A percentile compares a stretch with the other conserved stretches of the same genome.
These are phyloP conservation scores for Linnemannia exigua DNA, from an alignment of 192 early-diverging fungal genomes.

Conservation along the genomic window DNA sequence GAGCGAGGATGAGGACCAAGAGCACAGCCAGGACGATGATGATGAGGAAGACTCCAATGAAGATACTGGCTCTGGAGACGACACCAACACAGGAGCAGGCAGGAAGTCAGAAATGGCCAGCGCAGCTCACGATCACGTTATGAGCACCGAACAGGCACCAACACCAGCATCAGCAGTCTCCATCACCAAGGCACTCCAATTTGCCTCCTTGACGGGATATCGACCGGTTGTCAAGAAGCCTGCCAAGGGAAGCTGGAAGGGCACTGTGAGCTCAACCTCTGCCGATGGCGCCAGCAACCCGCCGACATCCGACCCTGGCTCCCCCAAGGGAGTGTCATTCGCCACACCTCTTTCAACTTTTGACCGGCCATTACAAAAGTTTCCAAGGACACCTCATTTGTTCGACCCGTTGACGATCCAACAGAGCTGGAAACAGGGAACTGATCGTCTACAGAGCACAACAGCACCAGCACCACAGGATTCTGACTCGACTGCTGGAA, in stretches of 20 bases:
- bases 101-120: background rate
- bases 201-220: conserved; percentile 42
- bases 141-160: background rate
- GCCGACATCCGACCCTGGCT: conserved; percentile 4
- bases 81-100: background rate
- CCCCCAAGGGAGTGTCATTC: conserved; percentile 47
- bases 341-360: conserved; percentile 28
- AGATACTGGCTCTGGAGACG: background rate
- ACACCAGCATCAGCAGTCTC: background rate
- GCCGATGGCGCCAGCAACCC: background rate
- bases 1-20: background rate
- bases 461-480: too few species aligned
- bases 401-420: conserved; percentile 47
- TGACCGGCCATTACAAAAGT: conserved; percentile 54
- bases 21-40: conserved; percentile 7
- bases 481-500: background rate
- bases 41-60: conserved; percentile 10
- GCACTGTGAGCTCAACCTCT: background rate
- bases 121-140: background rate
- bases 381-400: conserved; percentile 50
- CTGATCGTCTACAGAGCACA: conserved; percentile 3
- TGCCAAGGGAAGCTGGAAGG: conserved; percentile 42
- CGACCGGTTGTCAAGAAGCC: conserved; percentile 53
- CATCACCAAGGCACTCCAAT: conserved; percentile 34
- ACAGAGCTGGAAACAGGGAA: conserved; percentile 25